phyloP scores from a whole-genome alignment of 441 rosid species.

The Arabidopsis hybrid region DNA sequence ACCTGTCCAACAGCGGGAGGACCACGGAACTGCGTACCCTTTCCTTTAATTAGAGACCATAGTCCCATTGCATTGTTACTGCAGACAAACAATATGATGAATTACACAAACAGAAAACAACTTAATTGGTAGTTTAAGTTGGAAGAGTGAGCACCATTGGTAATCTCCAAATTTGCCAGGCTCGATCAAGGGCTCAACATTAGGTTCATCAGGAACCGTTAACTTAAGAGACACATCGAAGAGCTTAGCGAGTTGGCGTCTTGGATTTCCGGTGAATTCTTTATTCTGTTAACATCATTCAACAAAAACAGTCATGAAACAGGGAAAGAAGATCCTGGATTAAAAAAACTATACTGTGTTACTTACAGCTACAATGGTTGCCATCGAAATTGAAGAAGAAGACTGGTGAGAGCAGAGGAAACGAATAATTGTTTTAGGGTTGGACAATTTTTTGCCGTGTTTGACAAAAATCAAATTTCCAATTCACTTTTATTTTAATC shows the following conservation, averaged over 20 bases:
- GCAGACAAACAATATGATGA: constrained; percentile 30
- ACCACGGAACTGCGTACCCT: constrained; percentile 56
- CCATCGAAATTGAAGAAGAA: too few species aligned
- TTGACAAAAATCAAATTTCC: too few species aligned
- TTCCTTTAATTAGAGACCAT: constrained; percentile 70
- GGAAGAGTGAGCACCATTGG: constrained; percentile 67
- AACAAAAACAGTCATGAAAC: constrained; percentile 15
- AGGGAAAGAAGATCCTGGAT: too few species aligned
- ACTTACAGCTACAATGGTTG: too few species aligned
- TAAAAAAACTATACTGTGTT: too few species aligned
- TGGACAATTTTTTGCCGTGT: too few species aligned
- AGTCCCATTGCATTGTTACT: constrained; percentile 94
- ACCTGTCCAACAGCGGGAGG: constrained; percentile 90
- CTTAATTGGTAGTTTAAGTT: neutral
- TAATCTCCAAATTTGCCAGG: constrained; percentile 81
- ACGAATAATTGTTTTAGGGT: too few species aligned
- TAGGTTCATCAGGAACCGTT: constrained; percentile 60
- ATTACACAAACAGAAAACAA: neutral
- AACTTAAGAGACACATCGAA: constrained; percentile 62
- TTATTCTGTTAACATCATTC: constrained; percentile 51
- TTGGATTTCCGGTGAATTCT: constrained; percentile 62
- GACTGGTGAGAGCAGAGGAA: too few species aligned
- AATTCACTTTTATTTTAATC: too few species aligned
- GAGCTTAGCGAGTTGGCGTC: constrained; percentile 59
- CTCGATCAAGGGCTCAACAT: constrained; percentile 67